phyloP scores from a whole-genome alignment of 2,329 filamentous ascomycete genomes.

The Albifimbria verrucaria region DNA sequence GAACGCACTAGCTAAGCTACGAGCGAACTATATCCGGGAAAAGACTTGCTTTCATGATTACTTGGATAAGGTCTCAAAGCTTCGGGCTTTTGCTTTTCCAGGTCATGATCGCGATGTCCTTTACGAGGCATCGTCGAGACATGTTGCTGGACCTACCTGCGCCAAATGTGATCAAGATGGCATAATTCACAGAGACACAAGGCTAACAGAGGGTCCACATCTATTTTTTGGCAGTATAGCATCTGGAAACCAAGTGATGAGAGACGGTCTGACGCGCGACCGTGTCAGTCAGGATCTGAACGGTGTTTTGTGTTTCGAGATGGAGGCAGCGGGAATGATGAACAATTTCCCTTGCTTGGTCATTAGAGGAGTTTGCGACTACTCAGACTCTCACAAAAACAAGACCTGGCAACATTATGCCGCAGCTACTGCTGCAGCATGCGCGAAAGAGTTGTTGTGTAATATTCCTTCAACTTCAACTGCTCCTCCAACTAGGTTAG shows the following conservation, averaged over 20 bases:
- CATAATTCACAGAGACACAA: not conserved
- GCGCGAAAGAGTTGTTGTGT: slow-evolving; percentile 11
- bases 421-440: slow-evolving; percentile 12
- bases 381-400: slow-evolving; percentile 20
- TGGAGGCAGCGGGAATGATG: too few species aligned
- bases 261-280: not conserved
- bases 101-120: not conserved
- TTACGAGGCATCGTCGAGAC: not conserved
- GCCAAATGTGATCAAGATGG: not conserved
- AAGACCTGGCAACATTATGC: slow-evolving; percentile 16
- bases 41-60: not conserved
- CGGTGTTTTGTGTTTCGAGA: not conserved
- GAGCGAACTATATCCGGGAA: not conserved
- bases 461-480: not conserved
- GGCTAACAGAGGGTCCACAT: not conserved
- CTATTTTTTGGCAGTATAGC: not conserved
- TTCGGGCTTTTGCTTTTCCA: not conserved
- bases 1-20: not conserved
- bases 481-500: not conserved
- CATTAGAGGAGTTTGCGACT: slow-evolving; percentile 17
- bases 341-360: slow-evolving; percentile 13
- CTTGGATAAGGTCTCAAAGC: not conserved
- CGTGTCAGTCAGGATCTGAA: not conserved
- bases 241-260: not conserved
- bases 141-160: not conserved